Evolutionary conservation across 768 basidiomycete genomes (phyloP).

Genomic region (Tricholomella constricta): DNA sequence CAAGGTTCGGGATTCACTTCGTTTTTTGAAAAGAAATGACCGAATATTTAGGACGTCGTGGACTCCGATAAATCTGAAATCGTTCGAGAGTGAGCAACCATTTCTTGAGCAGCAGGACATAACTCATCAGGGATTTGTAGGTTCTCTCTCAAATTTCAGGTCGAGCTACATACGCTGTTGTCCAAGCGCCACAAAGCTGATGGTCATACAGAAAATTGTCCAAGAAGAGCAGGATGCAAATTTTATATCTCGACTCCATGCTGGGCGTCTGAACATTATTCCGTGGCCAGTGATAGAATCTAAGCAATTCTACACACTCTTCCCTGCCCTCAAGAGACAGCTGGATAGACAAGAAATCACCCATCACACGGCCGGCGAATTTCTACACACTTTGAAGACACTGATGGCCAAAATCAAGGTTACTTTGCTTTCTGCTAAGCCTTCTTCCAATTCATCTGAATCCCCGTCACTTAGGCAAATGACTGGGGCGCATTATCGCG

Average conservation of each 20-base stretch:
- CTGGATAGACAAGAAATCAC: conserved; percentile 52
- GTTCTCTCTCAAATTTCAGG: not conserved
- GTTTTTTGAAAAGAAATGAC: not conserved
- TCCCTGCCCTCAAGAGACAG: conserved; percentile 45
- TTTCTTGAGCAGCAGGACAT: not conserved
- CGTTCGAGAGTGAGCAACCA: conserved; percentile 48
- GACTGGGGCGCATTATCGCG: conserved; percentile 69
- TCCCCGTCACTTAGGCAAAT: conserved; percentile 43
- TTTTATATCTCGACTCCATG: conserved; percentile 62
- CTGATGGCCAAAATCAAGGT: conserved; percentile 72
- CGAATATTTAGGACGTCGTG: conserved; percentile 53
- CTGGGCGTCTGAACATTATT: conserved; percentile 55
- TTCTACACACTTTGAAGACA: conserved; percentile 58
- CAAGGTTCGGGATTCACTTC: conserved; percentile 39
- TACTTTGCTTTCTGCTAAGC: not conserved
- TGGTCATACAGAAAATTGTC: conserved; percentile 49
- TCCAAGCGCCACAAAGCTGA: not conserved
- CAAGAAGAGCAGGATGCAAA: conserved; percentile 61
- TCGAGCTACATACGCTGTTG: not conserved
- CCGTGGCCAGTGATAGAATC: conserved; percentile 74
- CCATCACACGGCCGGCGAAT: conserved; percentile 53
- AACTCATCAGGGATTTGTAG: not conserved
- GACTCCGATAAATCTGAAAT: conserved; percentile 64
- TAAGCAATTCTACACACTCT: conserved; percentile 58
- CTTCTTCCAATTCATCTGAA: too few relatives aligned